Conservation (phyloP, 805 yeast species). For the Candida ascalaphidarum region DNA sequence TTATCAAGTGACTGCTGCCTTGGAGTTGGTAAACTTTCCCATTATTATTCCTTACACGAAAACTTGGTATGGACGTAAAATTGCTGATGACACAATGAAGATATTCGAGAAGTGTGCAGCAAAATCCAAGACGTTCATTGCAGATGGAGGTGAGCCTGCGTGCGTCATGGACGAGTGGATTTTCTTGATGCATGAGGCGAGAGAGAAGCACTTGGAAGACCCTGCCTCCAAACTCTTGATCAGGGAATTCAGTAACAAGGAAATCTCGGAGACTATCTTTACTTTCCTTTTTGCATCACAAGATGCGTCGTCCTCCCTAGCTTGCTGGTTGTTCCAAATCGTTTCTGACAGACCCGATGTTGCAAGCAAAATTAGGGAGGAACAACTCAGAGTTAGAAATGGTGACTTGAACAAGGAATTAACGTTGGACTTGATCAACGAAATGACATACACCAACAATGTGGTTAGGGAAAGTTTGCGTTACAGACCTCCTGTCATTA, state of each 20-base stretch:
- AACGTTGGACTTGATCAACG: slow-evolving; percentile 64
- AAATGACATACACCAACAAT: slow-evolving; percentile 82
- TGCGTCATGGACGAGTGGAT: slow-evolving; percentile 98
- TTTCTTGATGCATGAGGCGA: slow-evolving; percentile 70
- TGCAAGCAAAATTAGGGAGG: slow-evolving; percentile 77
- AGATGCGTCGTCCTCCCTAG: slow-evolving; percentile 94
- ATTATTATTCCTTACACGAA: slow-evolving; percentile 92
- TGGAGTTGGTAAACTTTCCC: slow-evolving; percentile 96
- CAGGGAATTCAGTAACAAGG: slow-evolving; percentile 81
- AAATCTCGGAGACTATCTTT: slow-evolving; percentile 93
- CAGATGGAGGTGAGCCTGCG: slow-evolving; percentile 64
- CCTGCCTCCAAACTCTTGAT: slow-evolving; percentile 51
- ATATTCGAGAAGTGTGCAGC: slow-evolving; percentile 85
- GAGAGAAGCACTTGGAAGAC: slow-evolving; percentile 39
- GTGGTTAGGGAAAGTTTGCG: slow-evolving; percentile 90
- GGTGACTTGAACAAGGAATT: slow-evolving; percentile 62
- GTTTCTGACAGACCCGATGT: slow-evolving; percentile 95
- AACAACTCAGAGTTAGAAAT: slow-evolving; percentile 76
- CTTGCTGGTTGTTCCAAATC: slow-evolving; percentile 97
- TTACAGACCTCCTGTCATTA: slow-evolving; percentile 93
- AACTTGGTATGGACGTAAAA: slow-evolving; percentile 94
- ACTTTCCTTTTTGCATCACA: slow-evolving; percentile 96
- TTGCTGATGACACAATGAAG: slow-evolving; percentile 91
- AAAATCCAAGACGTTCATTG: slow-evolving; percentile 74
- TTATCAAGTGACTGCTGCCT: slow-evolving; percentile 86